These are phyloP conservation scores for Penicillium sp. DNA, from an alignment of 2,329 filamentous ascomycete species.

Conservation along the genomic window DNA sequence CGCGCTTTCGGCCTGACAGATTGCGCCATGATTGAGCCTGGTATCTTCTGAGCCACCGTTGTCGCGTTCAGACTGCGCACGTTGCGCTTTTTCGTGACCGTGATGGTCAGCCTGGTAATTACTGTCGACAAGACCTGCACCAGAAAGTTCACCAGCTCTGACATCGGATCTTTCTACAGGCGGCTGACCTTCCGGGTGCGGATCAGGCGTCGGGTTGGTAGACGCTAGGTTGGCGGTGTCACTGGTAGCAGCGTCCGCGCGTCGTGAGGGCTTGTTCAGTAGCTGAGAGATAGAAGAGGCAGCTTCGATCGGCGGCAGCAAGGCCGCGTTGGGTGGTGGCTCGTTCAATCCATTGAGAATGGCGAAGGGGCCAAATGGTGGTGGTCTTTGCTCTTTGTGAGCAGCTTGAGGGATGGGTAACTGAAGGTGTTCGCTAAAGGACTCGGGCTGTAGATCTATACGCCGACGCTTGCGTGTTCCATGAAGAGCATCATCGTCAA, in stretches of 20 bases:
- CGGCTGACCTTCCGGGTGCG: constrained; percentile 16
- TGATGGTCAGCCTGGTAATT: constrained; percentile 12
- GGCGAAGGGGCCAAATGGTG: constrained; percentile 41
- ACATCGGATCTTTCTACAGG: constrained; percentile 28
- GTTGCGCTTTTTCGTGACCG: constrained; percentile 12
- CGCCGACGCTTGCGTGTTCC: constrained; percentile 40
- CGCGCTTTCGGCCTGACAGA: constrained; percentile 1
- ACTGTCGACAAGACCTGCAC: constrained; percentile 22
- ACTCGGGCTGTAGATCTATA: constrained; percentile 37
- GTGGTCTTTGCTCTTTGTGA: constrained; percentile 42
- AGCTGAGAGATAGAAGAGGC: constrained; percentile 36
- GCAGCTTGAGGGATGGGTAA: constrained; percentile 43
- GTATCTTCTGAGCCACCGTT: constrained; percentile 1
- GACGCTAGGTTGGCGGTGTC: constrained; percentile 18
- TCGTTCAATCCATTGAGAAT: constrained; percentile 58
- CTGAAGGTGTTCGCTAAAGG: constrained; percentile 42
- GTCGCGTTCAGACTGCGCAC: constrained; percentile 1
- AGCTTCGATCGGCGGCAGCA: constrained; percentile 56
- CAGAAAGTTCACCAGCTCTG: constrained; percentile 32
- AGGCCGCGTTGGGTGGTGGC: constrained; percentile 55
- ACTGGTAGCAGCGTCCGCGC: constrained; percentile 13
- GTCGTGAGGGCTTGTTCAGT: constrained; percentile 30
- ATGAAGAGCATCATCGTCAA: constrained; percentile 32
- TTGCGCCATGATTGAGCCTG: constrained; percentile 6
- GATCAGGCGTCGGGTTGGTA: constrained; percentile 7